Conservation (phyloP, 73 alveolate genomes). For the Paramecium pentaurelia region DNA sequence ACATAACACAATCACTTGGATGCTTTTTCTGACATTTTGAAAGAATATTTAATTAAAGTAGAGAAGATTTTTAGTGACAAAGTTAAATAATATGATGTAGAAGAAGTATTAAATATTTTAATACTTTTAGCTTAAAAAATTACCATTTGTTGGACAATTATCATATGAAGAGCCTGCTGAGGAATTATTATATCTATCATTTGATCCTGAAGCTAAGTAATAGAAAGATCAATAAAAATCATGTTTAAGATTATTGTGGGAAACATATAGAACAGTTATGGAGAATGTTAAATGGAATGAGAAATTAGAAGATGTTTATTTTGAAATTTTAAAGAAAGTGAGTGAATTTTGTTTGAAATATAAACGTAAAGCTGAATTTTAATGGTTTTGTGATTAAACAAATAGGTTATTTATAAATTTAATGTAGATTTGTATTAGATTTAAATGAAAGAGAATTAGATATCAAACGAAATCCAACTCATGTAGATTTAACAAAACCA, state of each 20-base stretch:
- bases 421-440: constrained; percentile 16
- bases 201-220: constrained; percentile 38
- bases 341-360: constrained; percentile 28
- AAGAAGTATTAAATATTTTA: neutral
- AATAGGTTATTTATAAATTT: neutral
- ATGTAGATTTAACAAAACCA: constrained; percentile 4
- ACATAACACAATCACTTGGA: constrained; percentile 16
- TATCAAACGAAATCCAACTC: constrained; percentile 5
- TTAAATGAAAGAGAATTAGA: constrained; percentile 37
- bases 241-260: constrained; percentile 27
- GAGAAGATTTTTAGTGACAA: constrained; percentile 9
- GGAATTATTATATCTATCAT: neutral
- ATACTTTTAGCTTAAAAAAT: neutral
- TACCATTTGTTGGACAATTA: constrained; percentile 34
- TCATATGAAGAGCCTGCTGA: constrained; percentile 44
- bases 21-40: neutral
- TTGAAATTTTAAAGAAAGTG: constrained; percentile 25
- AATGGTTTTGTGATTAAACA: constrained; percentile 39
- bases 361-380: constrained; percentile 16
- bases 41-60: neutral
- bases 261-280: constrained; percentile 24
- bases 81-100: neutral
- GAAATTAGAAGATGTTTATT: constrained; percentile 20
- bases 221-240: neutral
- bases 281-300: constrained; percentile 54